Percentiles rank a stretch among this genome's conserved stretches.
Evolutionary conservation across 225 moss, liverwort and hornwort genomes (phyloP).

Genomic region (Antitrichia curtipendula): DNA sequence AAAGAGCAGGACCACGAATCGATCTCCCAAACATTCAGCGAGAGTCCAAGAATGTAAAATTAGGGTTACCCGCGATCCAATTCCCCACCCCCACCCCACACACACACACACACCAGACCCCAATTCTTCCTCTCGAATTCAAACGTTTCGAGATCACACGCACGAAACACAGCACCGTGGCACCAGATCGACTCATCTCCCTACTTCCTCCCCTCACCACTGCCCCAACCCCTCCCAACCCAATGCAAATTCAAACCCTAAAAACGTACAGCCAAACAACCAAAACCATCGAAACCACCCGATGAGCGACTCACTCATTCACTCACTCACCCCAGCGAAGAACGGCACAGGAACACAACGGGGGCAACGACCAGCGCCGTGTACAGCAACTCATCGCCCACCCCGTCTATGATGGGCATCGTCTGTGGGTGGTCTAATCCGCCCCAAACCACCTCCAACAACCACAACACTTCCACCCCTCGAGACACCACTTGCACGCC

Average conservation of each 20-base stretch:
- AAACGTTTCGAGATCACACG: not conserved
- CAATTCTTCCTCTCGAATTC: not conserved
- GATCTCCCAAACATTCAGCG: not conserved
- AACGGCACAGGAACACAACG: conserved; percentile 67
- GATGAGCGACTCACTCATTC: not conserved
- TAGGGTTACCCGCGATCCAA: not conserved
- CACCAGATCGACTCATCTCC: not conserved
- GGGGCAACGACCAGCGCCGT: conserved; percentile 85
- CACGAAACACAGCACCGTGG: not conserved
- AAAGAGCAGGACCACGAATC: not conserved
- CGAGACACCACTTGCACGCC: not conserved
- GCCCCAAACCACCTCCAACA: not conserved
- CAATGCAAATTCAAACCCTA: not conserved
- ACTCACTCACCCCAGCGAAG: conserved; percentile 51
- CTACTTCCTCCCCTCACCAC: not conserved
- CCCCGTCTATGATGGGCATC: conserved; percentile 96
- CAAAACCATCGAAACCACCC: not conserved
- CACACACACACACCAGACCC: not conserved
- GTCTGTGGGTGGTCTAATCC: conserved; percentile 1
- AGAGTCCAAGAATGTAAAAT: not conserved
- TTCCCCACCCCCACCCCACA: too few species aligned
- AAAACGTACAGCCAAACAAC: not conserved
- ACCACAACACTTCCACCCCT: not conserved
- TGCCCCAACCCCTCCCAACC: not conserved
- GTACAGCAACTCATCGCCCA: conserved; percentile 96